Evolutionary conservation across 2,329 filamentous ascomycete genomes (phyloP).

Genomic region (Xylariales sp.): DNA sequence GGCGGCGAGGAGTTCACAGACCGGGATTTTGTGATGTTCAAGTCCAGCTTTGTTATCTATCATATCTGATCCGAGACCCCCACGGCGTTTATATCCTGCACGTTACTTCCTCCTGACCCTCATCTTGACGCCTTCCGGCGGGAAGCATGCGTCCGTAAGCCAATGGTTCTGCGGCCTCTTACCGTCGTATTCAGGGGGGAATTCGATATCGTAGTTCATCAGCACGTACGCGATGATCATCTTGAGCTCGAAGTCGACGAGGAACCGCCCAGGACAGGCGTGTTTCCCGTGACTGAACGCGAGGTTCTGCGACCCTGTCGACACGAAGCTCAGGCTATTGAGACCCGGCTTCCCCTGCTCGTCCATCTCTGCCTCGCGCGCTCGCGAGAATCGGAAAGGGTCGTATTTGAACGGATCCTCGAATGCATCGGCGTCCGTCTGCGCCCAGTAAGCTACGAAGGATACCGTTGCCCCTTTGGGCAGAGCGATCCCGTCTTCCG

Average conservation of each 20-base stretch:
- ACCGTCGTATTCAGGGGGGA: slow-evolving; percentile 40
- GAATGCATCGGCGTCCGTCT: slow-evolving; percentile 48
- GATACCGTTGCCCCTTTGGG: slow-evolving; percentile 51
- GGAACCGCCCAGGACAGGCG: slow-evolving; percentile 56
- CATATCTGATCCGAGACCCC: neutral
- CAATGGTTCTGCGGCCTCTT: slow-evolving; percentile 40
- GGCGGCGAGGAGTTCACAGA: neutral
- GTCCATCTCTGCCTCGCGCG: slow-evolving; percentile 46
- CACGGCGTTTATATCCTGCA: slow-evolving; percentile 5
- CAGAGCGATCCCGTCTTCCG: slow-evolving; percentile 49
- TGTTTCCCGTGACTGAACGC: slow-evolving; percentile 55
- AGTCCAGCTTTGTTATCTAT: neutral
- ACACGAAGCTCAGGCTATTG: slow-evolving; percentile 50
- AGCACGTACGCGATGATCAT: slow-evolving; percentile 46
- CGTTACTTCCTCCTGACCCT: slow-evolving; percentile 33
- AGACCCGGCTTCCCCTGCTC: slow-evolving; percentile 39
- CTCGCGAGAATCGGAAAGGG: slow-evolving; percentile 56
- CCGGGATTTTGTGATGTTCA: neutral
- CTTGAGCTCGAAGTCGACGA: slow-evolving; percentile 56
- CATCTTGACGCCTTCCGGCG: slow-evolving; percentile 38
- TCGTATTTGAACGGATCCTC: slow-evolving; percentile 54
- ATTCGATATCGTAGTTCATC: slow-evolving; percentile 52
- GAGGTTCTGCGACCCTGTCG: slow-evolving; percentile 48
- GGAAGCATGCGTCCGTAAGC: slow-evolving; percentile 39
- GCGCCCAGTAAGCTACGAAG: slow-evolving; percentile 49